Evolutionary conservation across 805 yeast species (phyloP).

Genomic region (Torulaspora gathmanii): DNA sequence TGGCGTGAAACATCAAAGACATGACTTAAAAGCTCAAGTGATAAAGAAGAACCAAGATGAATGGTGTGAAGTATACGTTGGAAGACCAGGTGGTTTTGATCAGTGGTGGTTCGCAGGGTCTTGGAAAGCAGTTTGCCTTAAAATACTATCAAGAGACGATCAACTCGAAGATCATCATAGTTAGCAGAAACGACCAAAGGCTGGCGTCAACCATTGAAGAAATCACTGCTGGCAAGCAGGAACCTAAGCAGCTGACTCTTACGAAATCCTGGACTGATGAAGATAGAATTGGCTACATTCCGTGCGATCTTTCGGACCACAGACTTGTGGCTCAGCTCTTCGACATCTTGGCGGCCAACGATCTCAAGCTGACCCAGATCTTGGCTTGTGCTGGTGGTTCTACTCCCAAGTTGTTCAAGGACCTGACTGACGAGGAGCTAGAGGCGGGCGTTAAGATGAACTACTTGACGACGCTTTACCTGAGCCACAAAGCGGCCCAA

Average conservation of each 20-base stretch:
- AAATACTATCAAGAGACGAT: constrained; percentile 40
- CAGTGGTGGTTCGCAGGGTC: constrained; percentile 95
- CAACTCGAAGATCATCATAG: constrained; percentile 64
- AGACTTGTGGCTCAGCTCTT: constrained; percentile 40
- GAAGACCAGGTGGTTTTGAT: constrained; percentile 58
- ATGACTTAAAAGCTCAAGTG: not conserved
- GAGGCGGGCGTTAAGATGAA: constrained; percentile 60
- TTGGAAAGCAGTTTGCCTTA: constrained; percentile 75
- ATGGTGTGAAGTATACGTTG: constrained; percentile 28
- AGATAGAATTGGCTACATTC: constrained; percentile 41
- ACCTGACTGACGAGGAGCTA: constrained; percentile 55
- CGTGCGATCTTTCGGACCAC: constrained; percentile 64
- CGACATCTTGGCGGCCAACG: constrained; percentile 25
- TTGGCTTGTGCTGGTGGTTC: constrained; percentile 88
- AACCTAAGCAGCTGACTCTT: constrained; percentile 1
- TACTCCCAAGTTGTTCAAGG: constrained; percentile 70
- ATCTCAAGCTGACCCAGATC: constrained; percentile 59
- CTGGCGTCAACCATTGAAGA: constrained; percentile 46
- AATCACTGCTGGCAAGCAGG: constrained; percentile 31
- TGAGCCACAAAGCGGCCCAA: constrained; percentile 58
- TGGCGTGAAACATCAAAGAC: no score
- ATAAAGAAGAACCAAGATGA: not conserved
- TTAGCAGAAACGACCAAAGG: constrained; percentile 69
- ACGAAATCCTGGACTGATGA: not conserved
- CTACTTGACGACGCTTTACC: constrained; percentile 66